Evolutionary conservation across 495 filamentous ascomycete genomes (phyloP), one percentile per base, ranked within the genome.

Genomic region (Saxophila tyrrhenica): DNA sequence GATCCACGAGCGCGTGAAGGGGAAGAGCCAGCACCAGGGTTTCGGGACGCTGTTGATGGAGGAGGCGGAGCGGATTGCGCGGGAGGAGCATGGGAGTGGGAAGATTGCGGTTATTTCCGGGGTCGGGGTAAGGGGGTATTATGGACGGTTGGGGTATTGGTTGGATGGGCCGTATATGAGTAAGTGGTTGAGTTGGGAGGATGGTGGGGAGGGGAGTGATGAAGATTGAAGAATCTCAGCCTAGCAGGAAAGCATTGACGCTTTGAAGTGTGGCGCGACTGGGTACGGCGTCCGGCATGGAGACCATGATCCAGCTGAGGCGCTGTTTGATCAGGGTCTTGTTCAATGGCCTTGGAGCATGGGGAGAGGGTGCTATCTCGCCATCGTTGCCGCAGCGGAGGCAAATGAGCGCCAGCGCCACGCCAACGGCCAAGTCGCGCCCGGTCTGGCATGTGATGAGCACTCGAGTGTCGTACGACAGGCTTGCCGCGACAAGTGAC

Each of bases 11-110:
- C 76, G 92, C 52, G 91, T 97, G 64, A 85, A 90, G 9, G 80
- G 82, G 64, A 98, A 98, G 68, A 97, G 95, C 71, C 92, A 98
- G 73, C 92, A 98, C 71, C 94, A 95, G 64, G 92, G 92, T 0
- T 98, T 94, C 62, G 92, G 92, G 23, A 97, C 94, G 2, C 68
- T 98, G 52, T 62, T 98, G 50, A 98, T 98, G 92, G 92, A 97
- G 67, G 89, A 96, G 71, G 92, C 92, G 0, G 94, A 98, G 70
- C 76, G 88, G 43, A 97, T 98, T 59, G 91, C 92, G 0, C 78
- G 87, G 43, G 82, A 95, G 50, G 92, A 98, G 69, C 92, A 98
- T 63, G 83, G 88, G 2, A 95, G 89, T 62, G 73, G 70, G 35
- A 98, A 98, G 77, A 94, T 98, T 51, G 86, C 83, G 64, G 90